Percentiles rank a stretch among this genome's conserved stretches.
phyloP scores from a whole-genome alignment of 2,329 filamentous ascomycete genomes.

The Septoria linicola region DNA sequence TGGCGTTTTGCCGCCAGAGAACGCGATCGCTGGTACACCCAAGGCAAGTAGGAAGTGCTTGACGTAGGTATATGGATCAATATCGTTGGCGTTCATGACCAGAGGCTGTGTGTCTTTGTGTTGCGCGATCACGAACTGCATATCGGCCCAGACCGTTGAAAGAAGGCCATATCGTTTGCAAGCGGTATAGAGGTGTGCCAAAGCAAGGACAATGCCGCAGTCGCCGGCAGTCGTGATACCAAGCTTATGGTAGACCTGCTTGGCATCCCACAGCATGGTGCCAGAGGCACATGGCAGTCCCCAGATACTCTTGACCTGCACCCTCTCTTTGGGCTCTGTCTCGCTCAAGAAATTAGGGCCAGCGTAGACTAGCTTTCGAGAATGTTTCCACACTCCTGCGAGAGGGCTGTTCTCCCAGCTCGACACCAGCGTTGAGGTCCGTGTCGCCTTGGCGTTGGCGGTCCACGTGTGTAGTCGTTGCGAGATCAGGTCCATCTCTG shows the following conservation, averaged over 20 bases:
- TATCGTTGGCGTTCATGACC: not conserved
- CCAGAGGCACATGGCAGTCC: not conserved
- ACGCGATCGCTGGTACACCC: slow-evolving; percentile 1
- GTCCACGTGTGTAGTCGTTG: too few relatives aligned
- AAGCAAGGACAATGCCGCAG: not conserved
- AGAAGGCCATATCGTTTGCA: not conserved
- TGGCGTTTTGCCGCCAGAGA: not conserved
- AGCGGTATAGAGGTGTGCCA: not conserved
- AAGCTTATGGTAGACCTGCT: not conserved
- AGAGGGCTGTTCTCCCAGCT: not conserved
- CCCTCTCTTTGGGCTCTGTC: not conserved
- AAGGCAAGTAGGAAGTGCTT: not conserved
- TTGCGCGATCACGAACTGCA: not conserved
- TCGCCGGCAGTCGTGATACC: not conserved
- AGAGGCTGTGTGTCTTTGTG: not conserved
- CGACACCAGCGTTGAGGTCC: not conserved
- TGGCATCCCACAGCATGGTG: not conserved
- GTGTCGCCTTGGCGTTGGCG: not conserved
- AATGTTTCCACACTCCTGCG: not conserved
- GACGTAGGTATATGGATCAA: not conserved
- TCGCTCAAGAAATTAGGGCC: too few relatives aligned
- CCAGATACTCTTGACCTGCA: not conserved
- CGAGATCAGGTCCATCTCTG: not conserved
- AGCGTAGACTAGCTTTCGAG: not conserved
- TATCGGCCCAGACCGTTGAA: not conserved